Conservation (phyloP, 306 rosid genomes). For the Medicago lupulina region DNA sequence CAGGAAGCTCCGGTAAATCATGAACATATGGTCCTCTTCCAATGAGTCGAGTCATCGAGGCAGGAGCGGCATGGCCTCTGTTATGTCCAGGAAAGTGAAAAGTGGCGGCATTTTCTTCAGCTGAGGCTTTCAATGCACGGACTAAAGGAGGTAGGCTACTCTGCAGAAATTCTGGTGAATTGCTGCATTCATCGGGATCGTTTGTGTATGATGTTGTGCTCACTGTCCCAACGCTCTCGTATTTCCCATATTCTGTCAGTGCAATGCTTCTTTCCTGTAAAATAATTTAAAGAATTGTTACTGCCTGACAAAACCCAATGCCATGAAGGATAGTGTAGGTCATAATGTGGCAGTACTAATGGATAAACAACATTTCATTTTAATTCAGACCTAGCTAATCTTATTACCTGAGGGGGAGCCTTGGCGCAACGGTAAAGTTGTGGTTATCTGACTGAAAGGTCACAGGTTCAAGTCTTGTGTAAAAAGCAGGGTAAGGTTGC, state of each 20-base stretch:
- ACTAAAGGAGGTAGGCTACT: conserved; percentile 63
- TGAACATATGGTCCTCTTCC: conserved; percentile 69
- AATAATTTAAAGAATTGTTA: not conserved
- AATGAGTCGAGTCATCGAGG: conserved; percentile 66
- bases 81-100: conserved; percentile 97
- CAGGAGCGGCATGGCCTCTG: conserved; percentile 87
- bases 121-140: conserved; percentile 71
- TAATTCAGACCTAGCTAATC: not conserved
- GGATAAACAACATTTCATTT: not conserved
- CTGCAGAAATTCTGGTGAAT: conserved; percentile 35
- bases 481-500: too few species aligned
- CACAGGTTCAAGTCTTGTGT: too few species aligned
- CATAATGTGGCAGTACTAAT: conserved; percentile 9
- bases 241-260: conserved; percentile 16
- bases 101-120: conserved; percentile 62
- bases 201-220: conserved; percentile 25
- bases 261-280: conserved; percentile 50
- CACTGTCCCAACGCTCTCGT: conserved; percentile 32
- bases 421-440: too few species aligned
- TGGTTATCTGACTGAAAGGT: too few species aligned
- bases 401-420: not conserved
- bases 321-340: conserved; percentile 4
- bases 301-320: not conserved
- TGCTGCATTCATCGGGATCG: conserved; percentile 27
- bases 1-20: conserved; percentile 82